Conservation (phyloP, 2,329 filamentous ascomycete species). For the Corinectria fuckeliana region DNA sequence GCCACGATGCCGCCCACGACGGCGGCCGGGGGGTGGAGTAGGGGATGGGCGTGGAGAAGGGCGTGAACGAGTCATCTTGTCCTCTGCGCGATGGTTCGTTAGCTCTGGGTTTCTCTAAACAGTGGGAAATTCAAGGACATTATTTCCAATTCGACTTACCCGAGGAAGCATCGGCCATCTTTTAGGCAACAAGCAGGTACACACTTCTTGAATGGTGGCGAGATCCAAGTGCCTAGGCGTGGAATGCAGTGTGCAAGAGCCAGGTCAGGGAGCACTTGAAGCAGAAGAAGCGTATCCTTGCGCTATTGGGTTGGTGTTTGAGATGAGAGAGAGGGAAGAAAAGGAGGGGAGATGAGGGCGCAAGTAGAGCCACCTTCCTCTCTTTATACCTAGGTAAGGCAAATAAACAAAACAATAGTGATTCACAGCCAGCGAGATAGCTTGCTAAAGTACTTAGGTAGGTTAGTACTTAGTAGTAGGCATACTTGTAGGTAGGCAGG, state of each 20-base stretch:
- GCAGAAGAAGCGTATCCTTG: background rate
- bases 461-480: no score
- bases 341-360: no score
- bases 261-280: background rate
- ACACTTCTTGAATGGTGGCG: background rate
- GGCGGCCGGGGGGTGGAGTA: background rate
- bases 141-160: background rate
- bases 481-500: no score
- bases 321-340: background rate
- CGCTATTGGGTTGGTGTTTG: background rate
- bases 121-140: background rate
- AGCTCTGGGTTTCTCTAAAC: background rate
- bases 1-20: background rate
- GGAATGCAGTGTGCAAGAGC: background rate
- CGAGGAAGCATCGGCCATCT: background rate
- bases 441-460: background rate
- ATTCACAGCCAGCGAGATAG: background rate
- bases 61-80: conserved; percentile 1
- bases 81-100: background rate
- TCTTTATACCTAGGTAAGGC: background rate
- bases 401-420: background rate
- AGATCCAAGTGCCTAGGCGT: background rate
- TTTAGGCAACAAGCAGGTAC: background rate
- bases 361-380: no score
- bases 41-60: background rate